phyloP scores from a whole-genome alignment of 768 basidiomycete genomes.

The Trametes meyenii region DNA sequence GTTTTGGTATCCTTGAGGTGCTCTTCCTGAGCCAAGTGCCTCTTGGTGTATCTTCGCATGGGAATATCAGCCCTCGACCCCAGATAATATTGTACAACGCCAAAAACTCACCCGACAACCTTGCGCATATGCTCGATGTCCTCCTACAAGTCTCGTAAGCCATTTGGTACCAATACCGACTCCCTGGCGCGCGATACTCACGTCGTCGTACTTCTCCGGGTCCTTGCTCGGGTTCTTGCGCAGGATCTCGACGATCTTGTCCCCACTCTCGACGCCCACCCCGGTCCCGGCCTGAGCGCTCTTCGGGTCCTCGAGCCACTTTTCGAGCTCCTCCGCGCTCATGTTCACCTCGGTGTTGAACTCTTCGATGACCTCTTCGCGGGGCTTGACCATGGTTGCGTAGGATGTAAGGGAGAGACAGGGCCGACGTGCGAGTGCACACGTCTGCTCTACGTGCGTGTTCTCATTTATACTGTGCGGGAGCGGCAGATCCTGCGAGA shows the following conservation, averaged over 20 bases:
- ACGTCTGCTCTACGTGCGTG: not conserved
- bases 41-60: constrained; percentile 32
- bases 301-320: constrained; percentile 36
- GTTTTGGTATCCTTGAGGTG: constrained; percentile 37
- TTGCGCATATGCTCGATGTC: constrained; percentile 39
- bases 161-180: no score
- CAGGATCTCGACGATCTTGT: constrained; percentile 37
- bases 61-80: not conserved
- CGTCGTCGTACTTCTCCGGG: constrained; percentile 35
- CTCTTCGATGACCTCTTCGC: constrained; percentile 33
- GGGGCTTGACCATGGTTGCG: constrained; percentile 31
- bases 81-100: not conserved
- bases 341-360: constrained; percentile 39
- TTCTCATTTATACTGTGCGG: not conserved
- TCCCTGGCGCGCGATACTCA: constrained; percentile 5
- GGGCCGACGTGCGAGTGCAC: not conserved
- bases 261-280: constrained; percentile 37
- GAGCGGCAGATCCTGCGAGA: not conserved
- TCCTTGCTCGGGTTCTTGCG: constrained; percentile 38
- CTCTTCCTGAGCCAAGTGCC: constrained; percentile 38
- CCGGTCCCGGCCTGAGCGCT: constrained; percentile 37
- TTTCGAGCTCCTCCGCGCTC: constrained; percentile 36
- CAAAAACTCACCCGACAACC: constrained; percentile 33
- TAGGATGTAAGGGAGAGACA: not conserved
- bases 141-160: constrained; percentile 22